A percentile compares a stretch with the other conserved stretches of the same genome.
Evolutionary conservation across 306 rosid genomes (phyloP).

Genomic region (Cicer judaicum): DNA sequence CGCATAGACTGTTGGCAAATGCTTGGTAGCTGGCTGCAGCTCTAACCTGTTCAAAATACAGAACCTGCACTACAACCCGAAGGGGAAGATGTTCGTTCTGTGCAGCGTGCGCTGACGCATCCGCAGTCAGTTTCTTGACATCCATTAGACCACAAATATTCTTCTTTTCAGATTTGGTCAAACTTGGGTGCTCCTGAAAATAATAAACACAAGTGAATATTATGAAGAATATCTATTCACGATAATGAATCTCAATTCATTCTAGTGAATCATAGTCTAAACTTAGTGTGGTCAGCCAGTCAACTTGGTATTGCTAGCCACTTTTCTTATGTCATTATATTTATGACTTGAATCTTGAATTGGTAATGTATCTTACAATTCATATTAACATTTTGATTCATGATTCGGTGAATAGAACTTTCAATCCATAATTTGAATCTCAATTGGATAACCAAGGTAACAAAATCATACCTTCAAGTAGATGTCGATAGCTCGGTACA

Average conservation of each 20-base stretch:
- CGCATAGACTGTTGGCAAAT: slow-evolving; percentile 24
- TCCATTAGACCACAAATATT: slow-evolving; percentile 73
- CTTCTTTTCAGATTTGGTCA: slow-evolving; percentile 84
- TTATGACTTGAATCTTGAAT: too few relatives aligned
- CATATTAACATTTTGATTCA: too few relatives aligned
- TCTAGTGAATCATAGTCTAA: too few relatives aligned
- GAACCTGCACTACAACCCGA: slow-evolving; percentile 88
- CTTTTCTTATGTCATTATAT: too few relatives aligned
- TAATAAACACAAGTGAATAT: background rate
- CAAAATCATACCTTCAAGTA: slow-evolving; percentile 74
- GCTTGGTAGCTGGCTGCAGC: slow-evolving; percentile 52
- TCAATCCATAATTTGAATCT: too few relatives aligned
- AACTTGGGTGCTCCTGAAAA: slow-evolving; percentile 73
- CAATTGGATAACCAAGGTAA: too few relatives aligned
- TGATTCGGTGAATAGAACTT: too few relatives aligned
- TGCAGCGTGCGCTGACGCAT: slow-evolving; percentile 85
- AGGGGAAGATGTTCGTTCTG: slow-evolving; percentile 94
- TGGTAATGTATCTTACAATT: too few relatives aligned
- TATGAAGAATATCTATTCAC: background rate
- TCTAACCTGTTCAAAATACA: slow-evolving; percentile 86
- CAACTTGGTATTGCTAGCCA: background rate
- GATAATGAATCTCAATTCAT: too few relatives aligned
- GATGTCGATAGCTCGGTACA: slow-evolving; percentile 77
- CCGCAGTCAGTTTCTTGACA: slow-evolving; percentile 73
- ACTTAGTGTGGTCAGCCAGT: too few relatives aligned